A percentile compares a stretch with the other conserved stretches of the same genome.
Conservation (phyloP, 352 stramenopile genomes). For the Phytophthora colocasiae region DNA sequence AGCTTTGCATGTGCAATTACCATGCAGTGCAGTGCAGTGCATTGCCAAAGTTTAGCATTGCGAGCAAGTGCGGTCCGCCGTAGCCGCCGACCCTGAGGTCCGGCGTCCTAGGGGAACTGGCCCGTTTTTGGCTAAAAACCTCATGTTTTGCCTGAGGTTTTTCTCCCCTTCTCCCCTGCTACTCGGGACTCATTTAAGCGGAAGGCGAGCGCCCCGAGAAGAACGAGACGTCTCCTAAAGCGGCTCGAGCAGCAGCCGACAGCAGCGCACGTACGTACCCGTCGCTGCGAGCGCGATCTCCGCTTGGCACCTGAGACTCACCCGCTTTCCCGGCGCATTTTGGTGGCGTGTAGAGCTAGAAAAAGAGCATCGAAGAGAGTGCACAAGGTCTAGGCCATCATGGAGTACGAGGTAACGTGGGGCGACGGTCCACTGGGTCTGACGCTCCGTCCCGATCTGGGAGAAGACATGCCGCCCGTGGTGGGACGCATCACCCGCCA, state of each 20-base stretch:
- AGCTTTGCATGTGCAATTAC: constrained; percentile 1
- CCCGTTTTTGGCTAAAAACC: constrained; percentile 27
- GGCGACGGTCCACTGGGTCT: constrained; percentile 82
- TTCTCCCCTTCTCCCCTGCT: constrained; percentile 30
- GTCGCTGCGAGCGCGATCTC: constrained; percentile 6
- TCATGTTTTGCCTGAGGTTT: constrained; percentile 23
- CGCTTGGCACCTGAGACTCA: neutral
- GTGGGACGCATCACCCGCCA: constrained; percentile 89
- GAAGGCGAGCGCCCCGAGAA: constrained; percentile 26
- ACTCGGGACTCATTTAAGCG: constrained; percentile 38
- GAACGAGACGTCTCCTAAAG: constrained; percentile 19
- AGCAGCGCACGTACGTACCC: constrained; percentile 20
- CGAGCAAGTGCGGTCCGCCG: constrained; percentile 21
- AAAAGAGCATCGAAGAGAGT: neutral
- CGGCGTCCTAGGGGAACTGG: constrained; percentile 15
- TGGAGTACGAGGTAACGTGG: constrained; percentile 91
- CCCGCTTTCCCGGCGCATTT: constrained; percentile 8
- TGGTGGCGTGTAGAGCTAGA: constrained; percentile 16
- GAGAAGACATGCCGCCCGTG: constrained; percentile 89
- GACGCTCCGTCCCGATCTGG: constrained; percentile 83
- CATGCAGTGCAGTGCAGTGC: neutral
- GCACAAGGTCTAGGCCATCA: constrained; percentile 22
- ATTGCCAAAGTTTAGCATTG: neutral
- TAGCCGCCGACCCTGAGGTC: neutral
- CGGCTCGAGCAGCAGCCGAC: constrained; percentile 14